These are phyloP conservation scores for Saccharomyces hybrid DNA, from an alignment of 1,139 yeast species.

Conservation along the genomic window DNA sequence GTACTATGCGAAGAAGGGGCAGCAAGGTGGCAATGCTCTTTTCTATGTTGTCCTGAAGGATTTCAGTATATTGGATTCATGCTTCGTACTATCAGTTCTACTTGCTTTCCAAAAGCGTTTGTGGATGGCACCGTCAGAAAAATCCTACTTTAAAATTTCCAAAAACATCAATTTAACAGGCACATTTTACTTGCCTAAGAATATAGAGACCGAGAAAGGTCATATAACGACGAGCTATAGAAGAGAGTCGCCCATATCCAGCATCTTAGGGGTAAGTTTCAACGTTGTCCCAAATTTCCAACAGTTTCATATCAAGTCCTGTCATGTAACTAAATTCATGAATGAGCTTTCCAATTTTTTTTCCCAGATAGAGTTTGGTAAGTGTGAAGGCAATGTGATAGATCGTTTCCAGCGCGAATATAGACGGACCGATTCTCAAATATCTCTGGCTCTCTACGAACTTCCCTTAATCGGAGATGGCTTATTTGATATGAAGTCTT, in stretches of 20 bases:
- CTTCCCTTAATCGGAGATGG: slow-evolving; percentile 12
- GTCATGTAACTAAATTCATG: slow-evolving; percentile 6
- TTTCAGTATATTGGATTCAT: slow-evolving; percentile 21
- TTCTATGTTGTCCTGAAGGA: slow-evolving; percentile 11
- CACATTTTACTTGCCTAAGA: slow-evolving; percentile 11
- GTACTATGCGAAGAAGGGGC: not conserved
- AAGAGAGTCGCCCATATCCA: not conserved
- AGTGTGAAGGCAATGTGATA: slow-evolving; percentile 7
- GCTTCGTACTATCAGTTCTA: slow-evolving; percentile 19
- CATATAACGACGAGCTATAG: not conserved
- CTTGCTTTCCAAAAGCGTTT: slow-evolving; percentile 13
- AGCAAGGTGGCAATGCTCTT: not conserved
- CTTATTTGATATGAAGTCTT: slow-evolving; percentile 14
- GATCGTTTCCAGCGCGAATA: slow-evolving; percentile 7
- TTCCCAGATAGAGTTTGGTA: slow-evolving; percentile 12
- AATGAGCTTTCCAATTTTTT: slow-evolving; percentile 7
- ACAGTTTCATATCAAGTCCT: slow-evolving; percentile 6
- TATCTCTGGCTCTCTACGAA: slow-evolving; percentile 8
- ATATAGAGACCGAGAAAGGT: not conserved
- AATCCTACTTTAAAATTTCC: slow-evolving; percentile 11
- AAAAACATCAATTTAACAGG: slow-evolving; percentile 14
- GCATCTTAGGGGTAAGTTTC: not conserved
- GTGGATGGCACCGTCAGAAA: slow-evolving; percentile 8
- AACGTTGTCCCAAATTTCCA: slow-evolving; percentile 6
- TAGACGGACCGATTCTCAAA: not conserved